Conservation (phyloP, 768 basidiomycete genomes). For the Inosperma sp. region DNA sequence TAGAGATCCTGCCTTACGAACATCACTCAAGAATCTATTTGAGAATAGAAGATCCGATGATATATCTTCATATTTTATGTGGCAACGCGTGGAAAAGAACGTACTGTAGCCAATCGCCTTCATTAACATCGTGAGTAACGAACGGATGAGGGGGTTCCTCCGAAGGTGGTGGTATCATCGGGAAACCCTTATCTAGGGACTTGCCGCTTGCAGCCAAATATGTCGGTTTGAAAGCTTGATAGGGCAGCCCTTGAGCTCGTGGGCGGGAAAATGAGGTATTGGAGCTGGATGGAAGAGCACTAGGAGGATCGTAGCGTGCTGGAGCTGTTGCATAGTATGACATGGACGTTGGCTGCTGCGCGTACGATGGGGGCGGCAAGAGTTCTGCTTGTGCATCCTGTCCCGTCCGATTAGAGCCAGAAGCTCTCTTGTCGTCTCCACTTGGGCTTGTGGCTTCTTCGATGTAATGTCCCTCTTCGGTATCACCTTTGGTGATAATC, state of each 20-base stretch:
- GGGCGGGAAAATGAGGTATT: constrained; percentile 19
- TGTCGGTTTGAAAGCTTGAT: constrained; percentile 30
- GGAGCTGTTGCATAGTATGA: no score
- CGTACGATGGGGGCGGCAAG: no score
- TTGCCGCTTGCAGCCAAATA: constrained; percentile 20
- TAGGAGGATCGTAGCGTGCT: no score
- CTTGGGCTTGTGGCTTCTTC: no score
- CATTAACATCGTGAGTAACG: constrained; percentile 41
- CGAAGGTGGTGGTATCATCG: constrained; percentile 38
- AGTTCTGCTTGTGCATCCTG: no score
- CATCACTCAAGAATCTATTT: constrained; percentile 39
- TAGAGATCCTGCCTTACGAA: constrained; percentile 32
- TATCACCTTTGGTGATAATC: no score
- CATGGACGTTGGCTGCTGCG: no score
- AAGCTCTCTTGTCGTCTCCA: no score
- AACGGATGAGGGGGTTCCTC: constrained; percentile 44
- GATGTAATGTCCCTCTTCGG: no score
- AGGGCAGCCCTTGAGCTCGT: constrained; percentile 16
- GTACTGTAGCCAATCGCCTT: constrained; percentile 48
- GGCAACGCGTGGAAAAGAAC: constrained; percentile 1
- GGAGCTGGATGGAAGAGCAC: not conserved
- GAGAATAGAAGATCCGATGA: no score
- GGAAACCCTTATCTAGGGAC: constrained; percentile 43
- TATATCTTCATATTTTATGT: no score
- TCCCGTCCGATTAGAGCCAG: no score